phyloP scores from a whole-genome alignment of 306 rosid species.

The Inga oerstediana region DNA sequence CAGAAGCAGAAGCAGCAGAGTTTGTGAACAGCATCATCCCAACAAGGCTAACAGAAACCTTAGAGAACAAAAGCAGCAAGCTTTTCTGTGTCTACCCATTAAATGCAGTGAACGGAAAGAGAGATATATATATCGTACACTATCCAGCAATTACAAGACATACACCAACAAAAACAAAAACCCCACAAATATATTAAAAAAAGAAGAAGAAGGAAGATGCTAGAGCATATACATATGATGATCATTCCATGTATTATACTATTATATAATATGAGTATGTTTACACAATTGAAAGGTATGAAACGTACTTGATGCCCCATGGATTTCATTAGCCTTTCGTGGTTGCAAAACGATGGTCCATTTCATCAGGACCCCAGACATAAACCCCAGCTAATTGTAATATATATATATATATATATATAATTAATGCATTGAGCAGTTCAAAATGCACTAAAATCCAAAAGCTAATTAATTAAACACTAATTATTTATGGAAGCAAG shows the following conservation, averaged over 20 bases:
- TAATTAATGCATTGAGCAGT: constrained; percentile 31
- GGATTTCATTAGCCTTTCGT: constrained; percentile 18
- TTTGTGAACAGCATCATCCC: constrained; percentile 45
- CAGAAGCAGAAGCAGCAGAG: constrained; percentile 14
- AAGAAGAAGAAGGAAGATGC: not conserved
- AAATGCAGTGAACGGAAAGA: constrained; percentile 36
- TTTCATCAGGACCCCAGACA: constrained; percentile 36
- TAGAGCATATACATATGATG: not conserved
- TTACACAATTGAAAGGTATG: constrained; percentile 48
- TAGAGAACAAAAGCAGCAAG: constrained; percentile 42
- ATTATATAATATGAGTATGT: constrained; percentile 7
- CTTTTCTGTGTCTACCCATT: constrained; percentile 43
- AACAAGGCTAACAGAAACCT: constrained; percentile 46
- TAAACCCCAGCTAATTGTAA: constrained; percentile 16
- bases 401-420: not conserved
- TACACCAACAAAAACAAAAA: not conserved
- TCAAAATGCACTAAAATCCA: constrained; percentile 28
- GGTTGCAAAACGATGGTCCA: constrained; percentile 13
- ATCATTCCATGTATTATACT: constrained; percentile 7
- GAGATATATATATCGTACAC: constrained; percentile 6
- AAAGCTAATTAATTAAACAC: constrained; percentile 18
- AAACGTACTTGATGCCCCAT: not conserved
- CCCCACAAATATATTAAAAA: too few relatives aligned
- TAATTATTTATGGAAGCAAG: constrained; percentile 20
- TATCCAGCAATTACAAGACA: constrained; percentile 21